phyloP scores from a whole-genome alignment of 768 basidiomycete genomes.

The Mrakia frigida region DNA sequence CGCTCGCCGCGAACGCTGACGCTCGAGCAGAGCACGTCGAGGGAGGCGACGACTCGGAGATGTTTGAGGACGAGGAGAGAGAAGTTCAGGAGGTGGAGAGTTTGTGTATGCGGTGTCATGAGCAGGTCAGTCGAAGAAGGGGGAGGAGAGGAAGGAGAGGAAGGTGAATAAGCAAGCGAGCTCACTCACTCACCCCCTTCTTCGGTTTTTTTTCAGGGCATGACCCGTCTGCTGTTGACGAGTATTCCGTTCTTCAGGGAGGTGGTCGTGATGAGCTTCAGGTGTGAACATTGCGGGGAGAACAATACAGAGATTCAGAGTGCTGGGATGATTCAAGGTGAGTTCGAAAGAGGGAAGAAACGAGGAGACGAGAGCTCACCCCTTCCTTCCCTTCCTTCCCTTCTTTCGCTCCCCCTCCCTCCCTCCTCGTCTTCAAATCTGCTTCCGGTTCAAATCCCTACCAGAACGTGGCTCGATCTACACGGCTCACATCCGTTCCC shows the following conservation, averaged over 20 bases:
- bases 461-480: constrained; percentile 78
- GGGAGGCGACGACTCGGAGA: constrained; percentile 33
- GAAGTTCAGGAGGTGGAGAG: constrained; percentile 80
- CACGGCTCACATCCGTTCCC: constrained; percentile 67
- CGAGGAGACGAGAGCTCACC: not conserved
- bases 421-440: not conserved
- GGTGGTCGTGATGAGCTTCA: constrained; percentile 93
- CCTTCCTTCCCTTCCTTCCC: not conserved
- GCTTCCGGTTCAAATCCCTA: not conserved
- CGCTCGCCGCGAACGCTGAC: constrained; percentile 49
- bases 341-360: no score
- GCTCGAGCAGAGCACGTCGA: constrained; percentile 45
- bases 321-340: constrained; percentile 78
- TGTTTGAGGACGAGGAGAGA: constrained; percentile 53
- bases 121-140: constrained; percentile 61
- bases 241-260: constrained; percentile 93
- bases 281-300: constrained; percentile 85
- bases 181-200: no score
- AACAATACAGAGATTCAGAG: constrained; percentile 91
- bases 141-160: no score
- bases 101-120: constrained; percentile 85
- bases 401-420: not conserved
- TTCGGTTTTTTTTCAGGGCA: constrained; percentile 55
- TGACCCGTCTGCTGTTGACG: constrained; percentile 80
- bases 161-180: no score